A percentile compares a stretch with the other conserved stretches of the same genome.
These are phyloP conservation scores for Sungouiozyma intestinalis DNA, from an alignment of 805 yeast genomes.

Conservation along the genomic window DNA sequence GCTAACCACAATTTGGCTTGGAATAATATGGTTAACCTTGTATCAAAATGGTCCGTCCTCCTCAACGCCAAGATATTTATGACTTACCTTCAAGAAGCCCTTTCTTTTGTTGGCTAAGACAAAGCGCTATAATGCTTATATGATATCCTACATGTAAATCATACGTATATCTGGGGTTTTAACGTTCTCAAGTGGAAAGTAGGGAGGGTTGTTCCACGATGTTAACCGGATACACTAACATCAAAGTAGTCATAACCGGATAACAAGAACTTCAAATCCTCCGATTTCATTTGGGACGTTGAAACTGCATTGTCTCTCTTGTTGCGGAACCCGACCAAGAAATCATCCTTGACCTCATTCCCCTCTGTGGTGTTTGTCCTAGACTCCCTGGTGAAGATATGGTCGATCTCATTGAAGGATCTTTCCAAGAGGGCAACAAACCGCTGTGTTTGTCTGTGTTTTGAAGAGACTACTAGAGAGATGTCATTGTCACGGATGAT, in stretches of 20 bases:
- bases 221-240: conserved; percentile 22
- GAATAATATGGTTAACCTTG: no score
- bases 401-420: conserved; percentile 50
- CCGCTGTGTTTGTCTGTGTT: conserved; percentile 78
- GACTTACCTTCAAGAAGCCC: no score
- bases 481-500: conserved; percentile 73
- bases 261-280: conserved; percentile 34
- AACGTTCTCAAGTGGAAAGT: no score
- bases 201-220: no score
- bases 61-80: no score
- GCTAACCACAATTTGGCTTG: no score
- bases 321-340: conserved; percentile 6
- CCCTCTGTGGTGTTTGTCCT: neutral
- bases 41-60: no score
- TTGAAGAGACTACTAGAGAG: conserved; percentile 74
- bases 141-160: no score
- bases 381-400: conserved; percentile 33
- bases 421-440: conserved; percentile 56
- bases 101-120: no score
- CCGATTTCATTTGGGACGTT: conserved; percentile 17
- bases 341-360: conserved; percentile 1
- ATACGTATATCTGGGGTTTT: no score
- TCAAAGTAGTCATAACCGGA: conserved; percentile 89
- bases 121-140: no score
- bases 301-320: neutral